Conservation (phyloP, 1,284 basidiomycete genomes). For the Malassezia psittaci region DNA sequence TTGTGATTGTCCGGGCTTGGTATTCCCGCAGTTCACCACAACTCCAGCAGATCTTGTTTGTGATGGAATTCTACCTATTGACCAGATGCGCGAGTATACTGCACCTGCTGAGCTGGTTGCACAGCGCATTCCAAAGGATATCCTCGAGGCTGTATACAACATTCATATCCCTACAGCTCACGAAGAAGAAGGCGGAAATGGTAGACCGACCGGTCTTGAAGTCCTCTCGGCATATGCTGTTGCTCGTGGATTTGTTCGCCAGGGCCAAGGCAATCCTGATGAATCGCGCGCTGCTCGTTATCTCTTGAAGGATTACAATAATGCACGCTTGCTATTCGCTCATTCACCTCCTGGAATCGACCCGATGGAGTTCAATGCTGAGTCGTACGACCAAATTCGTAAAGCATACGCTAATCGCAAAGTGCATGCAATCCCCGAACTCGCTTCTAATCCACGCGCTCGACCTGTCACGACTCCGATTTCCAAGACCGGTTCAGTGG, state of each 20-base stretch:
- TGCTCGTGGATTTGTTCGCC: conserved; percentile 73
- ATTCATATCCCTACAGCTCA: conserved; percentile 62
- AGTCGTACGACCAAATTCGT: conserved; percentile 60
- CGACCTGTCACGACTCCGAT: conserved; percentile 1
- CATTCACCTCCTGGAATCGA: conserved; percentile 63
- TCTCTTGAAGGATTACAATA: conserved; percentile 94
- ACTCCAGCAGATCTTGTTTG: conserved; percentile 78
- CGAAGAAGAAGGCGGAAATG: conserved; percentile 76
- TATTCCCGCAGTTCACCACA: conserved; percentile 79
- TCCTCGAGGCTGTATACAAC: conserved; percentile 85
- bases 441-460: conserved; percentile 17
- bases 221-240: conserved; percentile 73
- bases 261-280: conserved; percentile 93
- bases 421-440: conserved; percentile 16
- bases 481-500: conserved; percentile 14
- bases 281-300: conserved; percentile 86
- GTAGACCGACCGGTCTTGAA: conserved; percentile 66
- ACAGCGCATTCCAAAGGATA: conserved; percentile 67
- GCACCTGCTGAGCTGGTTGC: conserved; percentile 74
- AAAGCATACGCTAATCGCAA: conserved; percentile 38
- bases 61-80: conserved; percentile 93
- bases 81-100: conserved; percentile 90
- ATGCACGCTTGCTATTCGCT: conserved; percentile 80
- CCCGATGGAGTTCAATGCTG: conserved; percentile 66
- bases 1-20: conserved; percentile 98